A percentile compares a stretch with the other conserved stretches of the same genome.
Evolutionary conservation across 1,139 yeast genomes (phyloP).

Genomic region (Yamadazyma sp.): DNA sequence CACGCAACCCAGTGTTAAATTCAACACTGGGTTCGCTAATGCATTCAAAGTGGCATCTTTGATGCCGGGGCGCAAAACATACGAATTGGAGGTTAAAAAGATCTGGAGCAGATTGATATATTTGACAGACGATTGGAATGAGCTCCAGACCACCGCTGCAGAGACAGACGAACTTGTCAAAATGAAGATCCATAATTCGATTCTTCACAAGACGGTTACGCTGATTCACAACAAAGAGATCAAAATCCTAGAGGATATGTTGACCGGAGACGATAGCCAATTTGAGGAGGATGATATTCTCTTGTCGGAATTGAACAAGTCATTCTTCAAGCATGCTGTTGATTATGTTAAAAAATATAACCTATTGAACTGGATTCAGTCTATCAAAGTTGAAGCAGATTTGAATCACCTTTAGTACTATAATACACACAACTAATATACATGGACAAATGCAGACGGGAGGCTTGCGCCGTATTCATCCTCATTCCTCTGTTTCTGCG

Average conservation of each 20-base stretch:
- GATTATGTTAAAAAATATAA: slow-evolving; percentile 19
- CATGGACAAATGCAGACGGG: background rate
- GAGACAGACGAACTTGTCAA: slow-evolving; percentile 46
- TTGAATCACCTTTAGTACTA: slow-evolving; percentile 3
- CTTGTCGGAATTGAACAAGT: slow-evolving; percentile 16
- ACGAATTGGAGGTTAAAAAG: slow-evolving; percentile 25
- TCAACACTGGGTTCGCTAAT: slow-evolving; percentile 29
- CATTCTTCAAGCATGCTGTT: slow-evolving; percentile 15
- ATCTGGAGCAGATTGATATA: slow-evolving; percentile 66
- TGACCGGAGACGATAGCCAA: slow-evolving; percentile 8
- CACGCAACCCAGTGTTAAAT: slow-evolving; percentile 32
- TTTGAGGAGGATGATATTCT: slow-evolving; percentile 14
- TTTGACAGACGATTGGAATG: slow-evolving; percentile 59
- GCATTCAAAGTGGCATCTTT: slow-evolving; percentile 37
- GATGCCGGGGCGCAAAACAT: slow-evolving; percentile 25
- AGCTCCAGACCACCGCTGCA: slow-evolving; percentile 38
- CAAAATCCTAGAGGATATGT: slow-evolving; percentile 14
- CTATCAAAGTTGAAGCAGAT: slow-evolving; percentile 17
- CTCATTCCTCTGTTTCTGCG: background rate
- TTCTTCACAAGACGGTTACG: slow-evolving; percentile 46
- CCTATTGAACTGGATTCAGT: slow-evolving; percentile 28
- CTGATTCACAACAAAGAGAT: slow-evolving; percentile 13
- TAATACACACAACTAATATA: slow-evolving; percentile 5
- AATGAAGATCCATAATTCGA: slow-evolving; percentile 40
- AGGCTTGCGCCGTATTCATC: background rate